phyloP scores from a whole-genome alignment of 441 rosid species.

The Populus hybrid region DNA sequence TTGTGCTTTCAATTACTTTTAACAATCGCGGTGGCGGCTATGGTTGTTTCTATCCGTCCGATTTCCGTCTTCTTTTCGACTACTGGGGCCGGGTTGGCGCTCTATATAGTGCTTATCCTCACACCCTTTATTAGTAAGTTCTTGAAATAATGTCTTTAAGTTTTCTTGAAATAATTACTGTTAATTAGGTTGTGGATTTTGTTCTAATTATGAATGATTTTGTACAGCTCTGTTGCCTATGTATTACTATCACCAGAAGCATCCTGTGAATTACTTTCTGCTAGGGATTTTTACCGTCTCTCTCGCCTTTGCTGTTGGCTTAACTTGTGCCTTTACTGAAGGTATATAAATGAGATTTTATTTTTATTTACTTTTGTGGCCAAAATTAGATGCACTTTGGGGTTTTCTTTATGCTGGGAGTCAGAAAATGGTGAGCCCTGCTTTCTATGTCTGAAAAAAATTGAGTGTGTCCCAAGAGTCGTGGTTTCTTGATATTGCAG shows the following conservation, averaged over 20 bases:
- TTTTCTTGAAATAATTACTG: background rate
- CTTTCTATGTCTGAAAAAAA: background rate
- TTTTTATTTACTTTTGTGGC: too few species aligned
- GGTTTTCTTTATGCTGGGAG: background rate
- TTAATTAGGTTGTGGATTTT: background rate
- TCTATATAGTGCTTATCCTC: constrained; percentile 74
- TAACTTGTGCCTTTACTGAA: constrained; percentile 78
- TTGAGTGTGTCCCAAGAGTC: background rate
- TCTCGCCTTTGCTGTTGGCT: constrained; percentile 69
- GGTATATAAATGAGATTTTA: constrained; percentile 29
- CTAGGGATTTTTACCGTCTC: constrained; percentile 70
- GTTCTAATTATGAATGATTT: background rate
- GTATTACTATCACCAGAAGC: constrained; percentile 78
- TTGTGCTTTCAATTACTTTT: constrained; percentile 59
- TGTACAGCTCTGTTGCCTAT: constrained; percentile 68
- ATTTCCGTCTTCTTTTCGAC: constrained; percentile 61
- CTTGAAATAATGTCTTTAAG: background rate
- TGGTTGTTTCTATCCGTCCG: constrained; percentile 66
- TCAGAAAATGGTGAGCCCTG: background rate
- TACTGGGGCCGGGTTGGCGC: constrained; percentile 62
- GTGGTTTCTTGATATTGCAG: background rate
- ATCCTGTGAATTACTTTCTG: constrained; percentile 84
- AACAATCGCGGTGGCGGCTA: constrained; percentile 76
- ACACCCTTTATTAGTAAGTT: constrained; percentile 61
- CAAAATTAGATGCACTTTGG: background rate